phyloP scores from a whole-genome alignment of 179 eudicot species.

The Amaranthus tricolor region DNA sequence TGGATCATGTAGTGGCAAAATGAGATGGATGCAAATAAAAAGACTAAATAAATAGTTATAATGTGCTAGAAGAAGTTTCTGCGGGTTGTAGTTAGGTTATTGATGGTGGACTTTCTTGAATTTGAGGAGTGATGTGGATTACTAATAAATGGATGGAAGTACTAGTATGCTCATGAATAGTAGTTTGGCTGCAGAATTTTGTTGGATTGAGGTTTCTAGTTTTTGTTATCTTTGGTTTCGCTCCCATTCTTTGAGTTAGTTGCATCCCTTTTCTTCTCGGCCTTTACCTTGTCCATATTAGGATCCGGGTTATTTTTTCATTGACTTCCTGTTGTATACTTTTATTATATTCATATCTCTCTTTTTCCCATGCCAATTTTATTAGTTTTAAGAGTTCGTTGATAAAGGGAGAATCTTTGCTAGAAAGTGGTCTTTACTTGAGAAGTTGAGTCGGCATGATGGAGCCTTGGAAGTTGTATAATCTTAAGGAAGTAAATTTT shows the following conservation, averaged over 20 bases:
- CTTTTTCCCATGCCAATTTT: neutral
- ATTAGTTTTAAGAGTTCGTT: neutral
- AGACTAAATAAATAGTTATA: neutral
- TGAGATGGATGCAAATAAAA: neutral
- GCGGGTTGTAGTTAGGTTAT: neutral
- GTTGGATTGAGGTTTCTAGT: neutral
- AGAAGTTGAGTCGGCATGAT: neutral
- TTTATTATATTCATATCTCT: too few relatives aligned
- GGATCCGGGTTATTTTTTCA: neutral
- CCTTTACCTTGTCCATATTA: neutral
- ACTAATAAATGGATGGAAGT: neutral
- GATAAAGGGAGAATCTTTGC: neutral
- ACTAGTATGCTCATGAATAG: neutral
- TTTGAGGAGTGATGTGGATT: neutral
- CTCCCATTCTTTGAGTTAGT: neutral
- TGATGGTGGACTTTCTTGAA: neutral
- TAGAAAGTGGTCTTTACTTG: neutral
- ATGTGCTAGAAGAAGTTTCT: neutral
- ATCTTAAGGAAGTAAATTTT: neutral
- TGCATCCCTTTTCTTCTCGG: neutral
- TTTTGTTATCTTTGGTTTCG: neutral
- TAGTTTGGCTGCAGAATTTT: neutral
- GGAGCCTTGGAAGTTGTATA: neutral
- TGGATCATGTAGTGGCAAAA: neutral
- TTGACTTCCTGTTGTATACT: neutral